These are phyloP conservation scores for Fusarium nodosum DNA, from an alignment of 2,329 filamentous ascomycete genomes.

Conservation along the genomic window DNA sequence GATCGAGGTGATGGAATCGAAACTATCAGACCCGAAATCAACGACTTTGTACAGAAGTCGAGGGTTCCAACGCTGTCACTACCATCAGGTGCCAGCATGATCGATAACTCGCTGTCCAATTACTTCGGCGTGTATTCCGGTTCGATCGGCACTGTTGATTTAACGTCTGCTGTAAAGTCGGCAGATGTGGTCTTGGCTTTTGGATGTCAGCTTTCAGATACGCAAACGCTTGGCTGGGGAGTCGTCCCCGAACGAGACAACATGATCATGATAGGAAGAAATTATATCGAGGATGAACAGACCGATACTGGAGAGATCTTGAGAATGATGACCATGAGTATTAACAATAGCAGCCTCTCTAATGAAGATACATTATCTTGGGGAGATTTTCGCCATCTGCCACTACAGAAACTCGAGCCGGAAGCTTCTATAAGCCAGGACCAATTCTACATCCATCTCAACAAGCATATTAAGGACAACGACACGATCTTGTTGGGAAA, in stretches of 20 bases:
- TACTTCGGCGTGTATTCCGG: slow-evolving; percentile 27
- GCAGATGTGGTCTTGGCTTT: slow-evolving; percentile 25
- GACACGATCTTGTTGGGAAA: slow-evolving; percentile 19
- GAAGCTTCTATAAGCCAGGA: slow-evolving; percentile 6
- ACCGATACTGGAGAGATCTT: background rate
- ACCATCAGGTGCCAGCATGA: slow-evolving; percentile 3
- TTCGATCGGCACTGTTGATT: background rate
- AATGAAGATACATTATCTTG: slow-evolving; percentile 4
- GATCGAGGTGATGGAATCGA: slow-evolving; percentile 7
- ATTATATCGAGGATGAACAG: background rate
- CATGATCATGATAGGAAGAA: slow-evolving; percentile 2
- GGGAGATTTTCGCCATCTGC: background rate
- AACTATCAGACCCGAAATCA: background rate
- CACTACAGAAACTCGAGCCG: background rate
- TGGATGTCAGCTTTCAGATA: slow-evolving; percentile 26
- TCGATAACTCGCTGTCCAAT: slow-evolving; percentile 8
- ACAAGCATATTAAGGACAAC: background rate
- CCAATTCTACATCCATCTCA: slow-evolving; percentile 9
- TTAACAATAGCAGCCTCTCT: rapidly evolving
- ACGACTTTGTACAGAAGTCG: background rate
- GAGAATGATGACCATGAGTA: rapidly evolving
- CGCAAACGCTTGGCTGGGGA: slow-evolving; percentile 30
- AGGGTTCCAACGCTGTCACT: slow-evolving; percentile 8
- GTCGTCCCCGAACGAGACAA: background rate
- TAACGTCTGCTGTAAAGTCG: background rate